Conservation (phyloP, 2,329 filamentous ascomycete genomes). For the Botrytis byssoidea region DNA sequence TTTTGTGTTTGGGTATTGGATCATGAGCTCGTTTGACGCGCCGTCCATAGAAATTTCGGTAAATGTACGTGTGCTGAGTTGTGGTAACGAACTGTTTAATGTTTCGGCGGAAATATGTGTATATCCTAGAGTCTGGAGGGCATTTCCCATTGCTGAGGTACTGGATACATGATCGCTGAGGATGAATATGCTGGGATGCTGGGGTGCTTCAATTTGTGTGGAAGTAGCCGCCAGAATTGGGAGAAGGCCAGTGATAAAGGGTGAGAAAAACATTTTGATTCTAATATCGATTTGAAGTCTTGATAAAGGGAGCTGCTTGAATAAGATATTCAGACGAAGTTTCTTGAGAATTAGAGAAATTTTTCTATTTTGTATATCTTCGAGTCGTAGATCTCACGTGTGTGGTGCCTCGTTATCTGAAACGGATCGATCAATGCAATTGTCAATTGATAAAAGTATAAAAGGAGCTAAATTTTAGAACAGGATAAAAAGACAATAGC, state of each 20-base stretch:
- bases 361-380: not conserved
- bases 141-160: constrained; percentile 1
- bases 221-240: constrained; percentile 17
- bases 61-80: constrained; percentile 10
- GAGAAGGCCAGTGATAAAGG: constrained; percentile 16
- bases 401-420: not conserved
- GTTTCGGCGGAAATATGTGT: constrained; percentile 3
- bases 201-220: not conserved
- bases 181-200: constrained; percentile 15
- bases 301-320: not conserved
- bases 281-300: not conserved
- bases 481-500: not conserved
- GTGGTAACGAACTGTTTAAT: constrained; percentile 5
- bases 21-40: not conserved
- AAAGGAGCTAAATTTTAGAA: not conserved
- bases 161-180: constrained; percentile 6
- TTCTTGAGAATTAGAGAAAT: not conserved
- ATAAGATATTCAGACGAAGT: not conserved
- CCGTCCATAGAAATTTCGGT: not conserved
- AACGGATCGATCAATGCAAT: not conserved
- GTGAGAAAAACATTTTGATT: constrained; percentile 17
- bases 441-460: not conserved
- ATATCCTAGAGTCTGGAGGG: constrained; percentile 15
- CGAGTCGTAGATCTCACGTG: not conserved
- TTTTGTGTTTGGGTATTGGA: constrained; percentile 15